Evolutionary conservation across 495 filamentous ascomycete genomes (phyloP), one percentile per base, ranked within the genome.

Genomic region (Clavariopsis aquatica): DNA sequence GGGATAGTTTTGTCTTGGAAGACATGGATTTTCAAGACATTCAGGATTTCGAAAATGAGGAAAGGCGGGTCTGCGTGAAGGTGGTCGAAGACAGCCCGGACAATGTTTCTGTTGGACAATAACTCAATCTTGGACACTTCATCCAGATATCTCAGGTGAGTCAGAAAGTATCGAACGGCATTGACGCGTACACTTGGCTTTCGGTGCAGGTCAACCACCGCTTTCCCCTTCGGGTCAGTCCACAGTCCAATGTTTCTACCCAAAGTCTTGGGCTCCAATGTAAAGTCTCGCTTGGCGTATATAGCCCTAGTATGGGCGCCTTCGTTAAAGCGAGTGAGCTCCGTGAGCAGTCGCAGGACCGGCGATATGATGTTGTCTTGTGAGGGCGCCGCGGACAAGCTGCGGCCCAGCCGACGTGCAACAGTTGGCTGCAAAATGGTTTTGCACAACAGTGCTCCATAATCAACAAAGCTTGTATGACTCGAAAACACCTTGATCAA

Each of bases 311-410:
- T 89, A 22, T 89, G 78, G 41, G 83, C 84, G 17, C 92, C 92
- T 7, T 91, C 92, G 76, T 96, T 91, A 68, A 93, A 92, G 28
- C 80, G 84, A 15, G 88, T 82, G 4, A 90, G 80, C 75, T 97
- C 91, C 22, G 84, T 88, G 51, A 97, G 80, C 49, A 97, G 79
- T 60, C 91, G 83, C 47, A 97, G 74, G 45, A 86, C 89, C 0
- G 92, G 91, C 1, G 89, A 92, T 62, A 97, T 92, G 43, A 96
- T 78, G 76, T 89, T 89, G 36, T 93, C 88, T 69, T 93, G 96
- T 1, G 82, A 78, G 71, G 88, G 91, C 2, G 84, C 83, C 3
- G 89, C 85, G 1, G 85, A 87, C 56, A 96, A 72, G 49, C 87
- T 89, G 58, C 86, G 84, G 34, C 87, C 83, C 31, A 96, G 79